Evolutionary conservation across 768 basidiomycete genomes (phyloP), one percentile per base, ranked within the genome.

Genomic region (Coprinopsis strossmayeri): DNA sequence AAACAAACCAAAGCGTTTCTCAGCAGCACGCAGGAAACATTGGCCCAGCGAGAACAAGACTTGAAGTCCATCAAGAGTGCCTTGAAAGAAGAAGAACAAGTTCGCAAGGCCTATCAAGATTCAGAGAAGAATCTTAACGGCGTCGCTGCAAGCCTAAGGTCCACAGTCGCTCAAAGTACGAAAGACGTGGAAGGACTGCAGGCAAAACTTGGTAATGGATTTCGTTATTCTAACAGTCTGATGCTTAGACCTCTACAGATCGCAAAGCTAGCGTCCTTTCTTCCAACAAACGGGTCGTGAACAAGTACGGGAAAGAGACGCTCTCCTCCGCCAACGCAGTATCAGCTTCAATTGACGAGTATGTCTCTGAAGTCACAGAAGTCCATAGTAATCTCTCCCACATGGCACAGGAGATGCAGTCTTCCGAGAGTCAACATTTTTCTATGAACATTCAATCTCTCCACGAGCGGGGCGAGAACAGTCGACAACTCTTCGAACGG

Each of bases 71-170:
- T 73, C n/a, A 80, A 77, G 50, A 61, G 58, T 3, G 77, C 82
- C 9, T 67, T 94, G 40, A 83, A 90, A 55, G 88, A 94, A 53
- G 92, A 98, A 64, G 69, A 75, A 30, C 67, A 87, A 24, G 79
- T 97, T 15, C 75, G 89, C 28, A 74, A 85, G 55, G 88, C 87
- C 0, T 84, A 88, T 64, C 81, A 87, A 60, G 69, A 75, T 42
- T 91, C 82, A 4, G 94, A 97, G 64, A 66, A 63, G 15, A 67
- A 66, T 42, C 62, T 96, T 38, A 79, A 95, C 56, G 66, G 64
- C n/a, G 81, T 94, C 3, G 93, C 94, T 0, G 66, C 61, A 20
- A 78, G 76, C 2, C 65, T 95, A 49, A 88, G 81, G 62, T 70
- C 70, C 37, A 76, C 82, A 17, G 79, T 80, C 0, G 64, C 72